Evolutionary conservation across 495 filamentous ascomycete genomes (phyloP).

Genomic region (Neurospora cerealis): DNA sequence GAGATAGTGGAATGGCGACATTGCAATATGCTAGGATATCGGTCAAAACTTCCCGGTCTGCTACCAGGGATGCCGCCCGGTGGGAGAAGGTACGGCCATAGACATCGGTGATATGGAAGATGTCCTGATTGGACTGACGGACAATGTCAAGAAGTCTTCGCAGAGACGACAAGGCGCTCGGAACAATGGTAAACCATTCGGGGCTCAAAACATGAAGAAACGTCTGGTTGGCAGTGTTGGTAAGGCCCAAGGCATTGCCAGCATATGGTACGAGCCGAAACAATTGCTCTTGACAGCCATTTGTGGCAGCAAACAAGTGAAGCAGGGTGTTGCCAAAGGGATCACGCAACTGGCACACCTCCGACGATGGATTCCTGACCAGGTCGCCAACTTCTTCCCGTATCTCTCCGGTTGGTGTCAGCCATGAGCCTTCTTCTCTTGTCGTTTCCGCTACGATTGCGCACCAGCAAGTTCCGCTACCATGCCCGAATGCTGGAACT

Average conservation of each 20-base stretch:
- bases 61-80: conserved; percentile 17
- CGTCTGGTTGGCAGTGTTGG: conserved; percentile 36
- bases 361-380: conserved; percentile 11
- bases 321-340: conserved; percentile 35
- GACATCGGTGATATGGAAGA: conserved; percentile 29
- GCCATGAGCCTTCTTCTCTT: conserved; percentile 10
- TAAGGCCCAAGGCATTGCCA: conserved; percentile 3
- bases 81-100: conserved; percentile 39
- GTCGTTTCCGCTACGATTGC: conserved; percentile 20
- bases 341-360: conserved; percentile 17
- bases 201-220: conserved; percentile 37
- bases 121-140: conserved; percentile 12
- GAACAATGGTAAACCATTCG: conserved; percentile 25
- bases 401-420: conserved; percentile 13
- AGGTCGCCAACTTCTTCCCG: conserved; percentile 7
- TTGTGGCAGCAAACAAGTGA: conserved; percentile 29
- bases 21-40: conserved; percentile 8
- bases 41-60: conserved; percentile 4
- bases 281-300: conserved; percentile 19
- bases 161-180: conserved; percentile 5
- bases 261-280: conserved; percentile 16
- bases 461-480: conserved; percentile 30
- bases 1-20: conserved; percentile 1
- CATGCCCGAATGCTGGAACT: conserved; percentile 25
- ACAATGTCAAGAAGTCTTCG: conserved; percentile 20